phyloP scores from a whole-genome alignment of 2,329 filamentous ascomycete genomes.

The Monilinia fructigena region DNA sequence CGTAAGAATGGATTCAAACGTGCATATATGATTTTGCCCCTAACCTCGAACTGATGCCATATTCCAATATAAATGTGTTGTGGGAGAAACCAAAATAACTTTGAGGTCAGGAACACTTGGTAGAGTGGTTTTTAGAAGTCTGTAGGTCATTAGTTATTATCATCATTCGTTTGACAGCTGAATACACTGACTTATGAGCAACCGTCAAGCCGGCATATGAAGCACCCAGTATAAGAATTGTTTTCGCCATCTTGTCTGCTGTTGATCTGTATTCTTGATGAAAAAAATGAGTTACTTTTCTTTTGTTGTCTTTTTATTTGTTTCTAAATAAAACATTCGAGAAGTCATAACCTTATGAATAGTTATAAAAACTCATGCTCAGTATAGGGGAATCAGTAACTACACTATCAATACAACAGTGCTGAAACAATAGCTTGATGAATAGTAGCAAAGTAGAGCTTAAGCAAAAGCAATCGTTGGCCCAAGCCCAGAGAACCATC shows the following conservation, averaged over 20 bases:
- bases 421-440: conserved; percentile 18
- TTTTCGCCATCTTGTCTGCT: conserved; percentile 32
- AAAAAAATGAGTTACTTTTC: neutral
- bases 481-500: neutral
- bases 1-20: neutral
- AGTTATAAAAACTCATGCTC: neutral
- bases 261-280: neutral
- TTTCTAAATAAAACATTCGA: conserved; percentile 3
- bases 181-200: conserved; percentile 47
- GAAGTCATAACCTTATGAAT: neutral
- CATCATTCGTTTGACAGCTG: no score
- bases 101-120: conserved; percentile 46
- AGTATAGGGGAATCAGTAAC: neutral
- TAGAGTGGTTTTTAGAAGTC: conserved; percentile 48
- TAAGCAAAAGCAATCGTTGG: neutral
- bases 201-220: conserved; percentile 52
- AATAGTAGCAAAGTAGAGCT: conserved; percentile 9
- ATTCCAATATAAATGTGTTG: conserved; percentile 51
- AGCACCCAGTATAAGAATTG: conserved; percentile 54
- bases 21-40: neutral
- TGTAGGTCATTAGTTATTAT: conserved; percentile 16
- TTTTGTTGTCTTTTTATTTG: neutral
- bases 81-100: conserved; percentile 54
- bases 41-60: conserved; percentile 48
- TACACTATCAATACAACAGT: neutral